Evolutionary conservation across 2,329 filamentous ascomycete genomes (phyloP), one percentile per base, ranked within the genome.

Genomic region (Leptodontidium sp.): DNA sequence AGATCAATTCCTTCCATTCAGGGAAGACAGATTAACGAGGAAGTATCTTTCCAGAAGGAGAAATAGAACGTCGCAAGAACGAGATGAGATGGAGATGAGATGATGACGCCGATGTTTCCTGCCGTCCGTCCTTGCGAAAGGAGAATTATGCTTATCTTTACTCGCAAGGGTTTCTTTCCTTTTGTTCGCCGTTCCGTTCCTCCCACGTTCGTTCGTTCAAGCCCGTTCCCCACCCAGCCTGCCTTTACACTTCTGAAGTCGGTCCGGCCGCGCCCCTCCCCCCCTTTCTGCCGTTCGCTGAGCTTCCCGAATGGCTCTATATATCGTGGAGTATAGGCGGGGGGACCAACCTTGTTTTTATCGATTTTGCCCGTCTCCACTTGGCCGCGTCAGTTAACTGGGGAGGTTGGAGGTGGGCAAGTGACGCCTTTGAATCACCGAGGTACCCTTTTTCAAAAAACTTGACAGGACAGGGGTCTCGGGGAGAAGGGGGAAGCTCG

Each of bases 281-380:
- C 17, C 40, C 45, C 43, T 26, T 49, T 9, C 17, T 47, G 7
- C 4, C 8, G 14, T 21, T 61, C 58, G 40, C 43, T 49, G 58
- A 61, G 58, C 40, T 32, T 61, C 58, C 45, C 58, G 58, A 47
- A 61, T 61, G 43, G 62, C 15, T 50, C 38, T 65, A 65, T 65
- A 65, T 55, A 40, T 65, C 50, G 62, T 57, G 26, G 62, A 65
- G 52, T 65, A 65, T 65, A 65, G 62, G 62, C 52, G 62, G 52
- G 62, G 62, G 52, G 29, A 61, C 24, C 32, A 49, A 50, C 53
- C 64, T 66, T 47, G 52, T 66, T 17, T 55, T 49, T 66, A 61
- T 61, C 55, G 43, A 49, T 59, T 52, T 65, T 66, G 32, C 26
- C 14, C 17, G 12, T 59, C n/a, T 24, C 24, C n/a, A 40, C 49